Conservation (phyloP, 2,329 filamentous ascomycete genomes). For the Trichoderma afroharzianum region DNA sequence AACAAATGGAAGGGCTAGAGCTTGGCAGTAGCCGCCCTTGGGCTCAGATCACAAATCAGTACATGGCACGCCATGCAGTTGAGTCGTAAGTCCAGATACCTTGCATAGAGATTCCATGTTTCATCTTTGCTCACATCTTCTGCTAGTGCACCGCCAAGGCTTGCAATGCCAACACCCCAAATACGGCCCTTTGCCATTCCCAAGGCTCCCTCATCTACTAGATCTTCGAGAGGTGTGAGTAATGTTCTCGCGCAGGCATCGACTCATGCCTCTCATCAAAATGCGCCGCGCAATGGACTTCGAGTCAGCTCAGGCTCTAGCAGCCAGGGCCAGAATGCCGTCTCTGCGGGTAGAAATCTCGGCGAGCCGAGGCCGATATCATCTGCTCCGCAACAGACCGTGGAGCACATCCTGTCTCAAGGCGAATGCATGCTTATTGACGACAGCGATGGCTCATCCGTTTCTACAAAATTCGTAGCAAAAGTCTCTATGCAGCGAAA, state of each 20-base stretch:
- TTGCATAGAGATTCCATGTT: too few species aligned
- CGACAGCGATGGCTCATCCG: not conserved
- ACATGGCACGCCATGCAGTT: conserved; percentile 8
- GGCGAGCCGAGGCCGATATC: not conserved
- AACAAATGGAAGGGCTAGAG: conserved; percentile 23
- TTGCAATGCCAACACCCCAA: not conserved
- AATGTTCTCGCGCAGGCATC: not conserved
- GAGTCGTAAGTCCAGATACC: conserved; percentile 16
- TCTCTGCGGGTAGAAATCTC: not conserved
- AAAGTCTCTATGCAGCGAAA: conserved; percentile 19
- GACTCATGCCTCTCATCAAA: not conserved
- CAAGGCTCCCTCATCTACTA: not conserved
- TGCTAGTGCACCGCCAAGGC: conserved; percentile 19
- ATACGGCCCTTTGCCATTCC: not conserved
- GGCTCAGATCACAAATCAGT: conserved; percentile 19
- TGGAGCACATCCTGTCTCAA: conserved; percentile 21
- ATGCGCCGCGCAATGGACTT: not conserved
- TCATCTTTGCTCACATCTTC: not conserved
- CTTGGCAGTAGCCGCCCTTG: conserved; percentile 23
- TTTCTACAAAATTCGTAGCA: conserved; percentile 20
- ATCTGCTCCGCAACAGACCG: not conserved
- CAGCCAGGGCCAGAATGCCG: not conserved
- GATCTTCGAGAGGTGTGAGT: not conserved
- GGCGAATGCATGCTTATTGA: conserved; percentile 22
- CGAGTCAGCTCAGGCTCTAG: not conserved